These are phyloP conservation scores for Ceratocystis alfenasii DNA, from an alignment of 2,329 filamentous ascomycete species.

Conservation along the genomic window DNA sequence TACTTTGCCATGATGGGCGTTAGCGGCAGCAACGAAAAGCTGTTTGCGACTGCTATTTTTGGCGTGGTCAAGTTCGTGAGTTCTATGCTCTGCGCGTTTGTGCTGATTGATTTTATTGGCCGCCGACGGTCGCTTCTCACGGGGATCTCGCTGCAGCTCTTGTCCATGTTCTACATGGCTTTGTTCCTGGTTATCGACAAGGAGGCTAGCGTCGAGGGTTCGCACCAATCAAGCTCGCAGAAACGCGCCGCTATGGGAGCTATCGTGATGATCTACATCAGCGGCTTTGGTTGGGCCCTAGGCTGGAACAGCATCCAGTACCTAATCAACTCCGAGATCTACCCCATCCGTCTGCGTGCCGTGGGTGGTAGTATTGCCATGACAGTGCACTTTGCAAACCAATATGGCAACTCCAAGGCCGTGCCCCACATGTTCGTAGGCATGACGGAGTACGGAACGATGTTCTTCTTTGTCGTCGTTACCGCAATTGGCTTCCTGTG, in stretches of 20 bases:
- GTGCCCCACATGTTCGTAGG: slow-evolving; percentile 64
- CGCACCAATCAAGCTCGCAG: slow-evolving; percentile 34
- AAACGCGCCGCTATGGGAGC: slow-evolving; percentile 51
- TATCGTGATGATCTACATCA: slow-evolving; percentile 61
- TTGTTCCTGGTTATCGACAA: slow-evolving; percentile 44
- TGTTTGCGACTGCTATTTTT: slow-evolving; percentile 64
- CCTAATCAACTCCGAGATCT: slow-evolving; percentile 64
- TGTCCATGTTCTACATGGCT: slow-evolving; percentile 53
- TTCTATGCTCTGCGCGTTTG: slow-evolving; percentile 57
- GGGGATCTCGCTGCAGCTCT: slow-evolving; percentile 48
- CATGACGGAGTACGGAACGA: slow-evolving; percentile 53
- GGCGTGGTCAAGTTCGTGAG: slow-evolving; percentile 61
- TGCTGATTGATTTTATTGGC: slow-evolving; percentile 68
- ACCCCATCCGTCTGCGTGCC: slow-evolving; percentile 61
- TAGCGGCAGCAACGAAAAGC: slow-evolving; percentile 52
- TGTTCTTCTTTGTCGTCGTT: slow-evolving; percentile 61
- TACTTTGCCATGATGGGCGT: slow-evolving; percentile 63
- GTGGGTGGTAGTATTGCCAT: slow-evolving; percentile 60
- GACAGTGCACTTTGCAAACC: slow-evolving; percentile 68
- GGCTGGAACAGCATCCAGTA: slow-evolving; percentile 72
- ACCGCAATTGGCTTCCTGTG: slow-evolving; percentile 56
- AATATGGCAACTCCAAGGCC: slow-evolving; percentile 65
- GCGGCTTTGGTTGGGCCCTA: slow-evolving; percentile 56
- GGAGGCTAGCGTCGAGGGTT: slow-evolving; percentile 29
- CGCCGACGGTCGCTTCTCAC: slow-evolving; percentile 54